These are phyloP conservation scores for Isabelozyma pseudorhagii DNA, from an alignment of 805 yeast genomes.

Conservation along the genomic window DNA sequence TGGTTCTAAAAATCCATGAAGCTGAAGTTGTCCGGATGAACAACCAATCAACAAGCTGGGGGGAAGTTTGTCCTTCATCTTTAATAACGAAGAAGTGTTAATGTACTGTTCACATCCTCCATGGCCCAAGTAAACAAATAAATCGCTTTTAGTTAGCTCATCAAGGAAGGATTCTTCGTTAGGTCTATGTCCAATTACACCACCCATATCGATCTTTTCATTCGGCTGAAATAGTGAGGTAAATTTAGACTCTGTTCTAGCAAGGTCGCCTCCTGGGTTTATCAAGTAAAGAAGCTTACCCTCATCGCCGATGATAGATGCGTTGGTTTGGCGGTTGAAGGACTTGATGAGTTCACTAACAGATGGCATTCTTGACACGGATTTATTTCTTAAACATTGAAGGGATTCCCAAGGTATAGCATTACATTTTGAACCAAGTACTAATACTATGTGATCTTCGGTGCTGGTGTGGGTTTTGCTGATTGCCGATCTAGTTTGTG, in stretches of 20 bases:
- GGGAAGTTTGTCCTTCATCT: constrained; percentile 40
- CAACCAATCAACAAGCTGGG: constrained; percentile 82
- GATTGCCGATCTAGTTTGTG: constrained; percentile 4
- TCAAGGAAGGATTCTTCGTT: constrained; percentile 47
- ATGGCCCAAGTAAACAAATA: constrained; percentile 86
- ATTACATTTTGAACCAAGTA: constrained; percentile 66
- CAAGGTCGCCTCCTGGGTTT: constrained; percentile 80
- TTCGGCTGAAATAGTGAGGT: constrained; percentile 9
- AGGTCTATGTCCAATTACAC: constrained; percentile 57
- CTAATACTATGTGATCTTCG: constrained; percentile 58
- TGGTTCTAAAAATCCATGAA: constrained; percentile 62
- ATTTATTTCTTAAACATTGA: constrained; percentile 46
- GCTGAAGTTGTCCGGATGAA: constrained; percentile 70
- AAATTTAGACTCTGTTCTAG: constrained; percentile 58
- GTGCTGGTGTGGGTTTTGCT: neutral
- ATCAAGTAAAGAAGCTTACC: constrained; percentile 50
- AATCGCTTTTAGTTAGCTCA: constrained; percentile 35
- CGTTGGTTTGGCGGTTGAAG: neutral
- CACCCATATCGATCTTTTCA: constrained; percentile 43
- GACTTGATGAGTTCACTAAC: constrained; percentile 36
- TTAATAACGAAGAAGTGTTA: constrained; percentile 46
- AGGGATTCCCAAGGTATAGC: constrained; percentile 89
- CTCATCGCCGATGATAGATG: neutral
- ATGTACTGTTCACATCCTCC: constrained; percentile 93
- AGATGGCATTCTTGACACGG: constrained; percentile 73